phyloP scores from a whole-genome alignment of 805 yeast species.

The Maudiozyma pseudohumilis region DNA sequence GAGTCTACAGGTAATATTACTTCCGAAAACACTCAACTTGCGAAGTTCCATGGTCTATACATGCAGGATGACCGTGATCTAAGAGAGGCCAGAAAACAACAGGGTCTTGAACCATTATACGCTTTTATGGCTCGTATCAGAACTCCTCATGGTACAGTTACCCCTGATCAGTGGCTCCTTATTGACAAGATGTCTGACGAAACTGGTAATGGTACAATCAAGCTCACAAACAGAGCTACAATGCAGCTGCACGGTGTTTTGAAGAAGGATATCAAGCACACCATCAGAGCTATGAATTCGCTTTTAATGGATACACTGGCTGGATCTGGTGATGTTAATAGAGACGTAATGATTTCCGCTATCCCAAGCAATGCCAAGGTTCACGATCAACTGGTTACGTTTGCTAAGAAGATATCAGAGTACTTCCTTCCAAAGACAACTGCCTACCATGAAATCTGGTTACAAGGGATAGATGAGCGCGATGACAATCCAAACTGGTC shows the following conservation, averaged over 20 bases:
- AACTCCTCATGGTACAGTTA: conserved; percentile 84
- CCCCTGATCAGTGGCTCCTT: conserved; percentile 81
- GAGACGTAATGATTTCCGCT: conserved; percentile 90
- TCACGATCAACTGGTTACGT: conserved; percentile 60
- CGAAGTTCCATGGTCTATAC: conserved; percentile 95
- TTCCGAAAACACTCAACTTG: conserved; percentile 84
- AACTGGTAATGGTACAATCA: conserved; percentile 90
- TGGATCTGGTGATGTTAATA: conserved; percentile 97
- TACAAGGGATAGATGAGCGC: conserved; percentile 69
- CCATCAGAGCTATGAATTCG: conserved; percentile 87
- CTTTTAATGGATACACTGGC: conserved; percentile 88
- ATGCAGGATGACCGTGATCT: conserved; percentile 98
- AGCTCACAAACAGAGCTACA: conserved; percentile 93
- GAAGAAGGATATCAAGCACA: conserved; percentile 78
- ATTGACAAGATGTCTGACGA: conserved; percentile 72
- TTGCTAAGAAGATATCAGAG: conserved; percentile 62
- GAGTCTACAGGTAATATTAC: conserved; percentile 81
- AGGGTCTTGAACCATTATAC: conserved; percentile 91
- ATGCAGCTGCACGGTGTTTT: conserved; percentile 93
- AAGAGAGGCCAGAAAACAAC: conserved; percentile 82
- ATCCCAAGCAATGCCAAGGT: conserved; percentile 77
- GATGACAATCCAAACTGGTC: conserved; percentile 55
- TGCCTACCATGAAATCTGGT: conserved; percentile 96
- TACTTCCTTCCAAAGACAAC: conserved; percentile 82
- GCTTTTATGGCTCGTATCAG: conserved; percentile 94